phyloP scores from a whole-genome alignment of 2,329 filamentous ascomycete species.

The Diaporthe capsici region DNA sequence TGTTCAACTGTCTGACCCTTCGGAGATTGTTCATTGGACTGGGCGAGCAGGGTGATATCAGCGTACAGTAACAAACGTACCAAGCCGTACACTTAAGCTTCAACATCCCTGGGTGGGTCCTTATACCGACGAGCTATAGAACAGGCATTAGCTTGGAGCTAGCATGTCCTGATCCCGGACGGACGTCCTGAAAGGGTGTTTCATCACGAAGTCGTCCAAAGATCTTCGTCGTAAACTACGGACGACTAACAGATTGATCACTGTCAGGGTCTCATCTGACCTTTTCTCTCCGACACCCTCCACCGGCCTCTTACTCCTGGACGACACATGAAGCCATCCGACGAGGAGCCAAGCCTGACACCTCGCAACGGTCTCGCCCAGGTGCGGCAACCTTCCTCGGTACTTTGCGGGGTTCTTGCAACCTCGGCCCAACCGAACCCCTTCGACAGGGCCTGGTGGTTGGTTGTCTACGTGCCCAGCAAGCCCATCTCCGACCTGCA shows the following conservation, averaged over 20 bases:
- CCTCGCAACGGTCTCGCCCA: slow-evolving; percentile 7
- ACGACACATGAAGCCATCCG: slow-evolving; percentile 2
- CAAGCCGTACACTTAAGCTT: slow-evolving; percentile 10
- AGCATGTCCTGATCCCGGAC: slow-evolving; percentile 1
- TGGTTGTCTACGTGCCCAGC: background rate
- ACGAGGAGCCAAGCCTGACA: slow-evolving; percentile 14
- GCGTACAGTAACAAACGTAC: background rate
- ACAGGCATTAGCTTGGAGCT: slow-evolving; percentile 15
- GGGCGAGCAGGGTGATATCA: slow-evolving; percentile 6
- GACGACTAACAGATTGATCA: background rate
- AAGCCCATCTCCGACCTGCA: background rate
- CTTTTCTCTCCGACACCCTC: slow-evolving; percentile 26
- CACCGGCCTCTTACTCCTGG: slow-evolving; percentile 5
- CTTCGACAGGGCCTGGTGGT: background rate
- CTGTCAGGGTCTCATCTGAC: slow-evolving; percentile 28
- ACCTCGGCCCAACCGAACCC: background rate
- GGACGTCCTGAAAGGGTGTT: slow-evolving; percentile 1
- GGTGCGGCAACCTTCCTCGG: background rate
- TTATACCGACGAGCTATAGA: slow-evolving; percentile 27
- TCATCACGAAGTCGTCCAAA: slow-evolving; percentile 26
- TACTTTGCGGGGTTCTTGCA: background rate
- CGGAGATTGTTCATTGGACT: background rate
- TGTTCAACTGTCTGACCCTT: background rate
- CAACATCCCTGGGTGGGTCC: slow-evolving; percentile 7
- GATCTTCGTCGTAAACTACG: slow-evolving; percentile 6